Evolutionary conservation across 768 basidiomycete species (phyloP), one percentile per base, ranked within the genome.

Genomic region (Panellus pusillus): DNA sequence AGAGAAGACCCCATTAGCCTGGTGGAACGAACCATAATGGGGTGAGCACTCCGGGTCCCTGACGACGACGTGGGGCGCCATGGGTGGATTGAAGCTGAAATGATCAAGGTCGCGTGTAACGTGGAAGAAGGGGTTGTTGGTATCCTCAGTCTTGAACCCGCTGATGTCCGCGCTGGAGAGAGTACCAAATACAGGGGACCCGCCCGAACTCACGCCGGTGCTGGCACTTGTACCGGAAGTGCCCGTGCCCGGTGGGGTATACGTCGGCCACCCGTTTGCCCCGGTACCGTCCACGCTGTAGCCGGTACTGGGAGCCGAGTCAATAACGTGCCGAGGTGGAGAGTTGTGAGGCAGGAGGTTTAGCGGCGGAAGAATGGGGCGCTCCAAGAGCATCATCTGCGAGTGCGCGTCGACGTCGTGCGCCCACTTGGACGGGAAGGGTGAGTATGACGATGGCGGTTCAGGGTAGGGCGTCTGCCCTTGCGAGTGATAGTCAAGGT

Each of bases 161-260:
- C 53, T 53, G 4, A 54, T 50, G 8, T 50, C 37, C 55, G 66
- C 48, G 62, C 52, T 36, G 57, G 62, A 67, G 11, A 76, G 67
- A 28, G 68, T 67, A 28, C 67, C 66, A 61, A 76, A 82, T 50
- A 67, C 71, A 27, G 71, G 79, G n/a, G 71, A 79, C 31, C 66
- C 76, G 59, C 71, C 61, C 14, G 72, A 66, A 54, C 75, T 77
- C 31, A 62, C 49, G 19, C 75, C 71, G 5, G 74, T 72, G 56
- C 77, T 79, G 1, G 76, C 73, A 44, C 69, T 69, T 6, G 77
- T 72, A 17, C 76, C 69, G 6, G 83, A 83, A 9, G 75, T 75
- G 1, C 74, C 75, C 6, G 83, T 85, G 1, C 81, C 74, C 1
- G 84, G 84, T 27, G 84, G 84, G 0, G 83, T 85, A 58, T 85